A percentile compares a stretch with the other conserved stretches of the same genome.
phyloP scores from a whole-genome alignment of 495 filamentous ascomycete genomes.

The Penicillium pancosmium region DNA sequence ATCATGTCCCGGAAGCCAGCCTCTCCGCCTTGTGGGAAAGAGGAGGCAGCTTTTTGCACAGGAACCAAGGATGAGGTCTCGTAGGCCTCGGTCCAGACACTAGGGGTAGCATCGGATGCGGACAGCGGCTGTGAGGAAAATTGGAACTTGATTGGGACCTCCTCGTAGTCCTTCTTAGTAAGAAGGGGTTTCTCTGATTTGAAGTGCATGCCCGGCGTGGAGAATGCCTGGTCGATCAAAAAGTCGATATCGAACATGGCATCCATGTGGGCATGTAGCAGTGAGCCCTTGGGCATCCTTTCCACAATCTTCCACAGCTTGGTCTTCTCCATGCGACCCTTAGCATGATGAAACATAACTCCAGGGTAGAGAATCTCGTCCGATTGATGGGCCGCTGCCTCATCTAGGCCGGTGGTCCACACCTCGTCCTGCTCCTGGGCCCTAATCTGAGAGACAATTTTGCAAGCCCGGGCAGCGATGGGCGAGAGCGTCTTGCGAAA shows the following conservation, averaged over 20 bases:
- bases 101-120: conserved; percentile 25
- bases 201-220: conserved; percentile 76
- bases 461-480: conserved; percentile 71
- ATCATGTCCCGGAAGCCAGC: conserved; percentile 78
- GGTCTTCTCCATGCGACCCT: conserved; percentile 76
- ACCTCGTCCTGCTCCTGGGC: conserved; percentile 70
- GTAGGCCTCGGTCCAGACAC: conserved; percentile 69
- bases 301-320: conserved; percentile 84
- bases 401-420: conserved; percentile 72
- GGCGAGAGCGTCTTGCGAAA: conserved; percentile 68
- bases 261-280: conserved; percentile 86
- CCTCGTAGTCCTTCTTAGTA: conserved; percentile 46
- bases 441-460: conserved; percentile 78
- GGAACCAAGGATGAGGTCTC: conserved; percentile 54
- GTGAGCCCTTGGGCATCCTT: conserved; percentile 86
- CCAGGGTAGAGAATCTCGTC: conserved; percentile 70
- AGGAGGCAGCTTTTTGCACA: conserved; percentile 65
- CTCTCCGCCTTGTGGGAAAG: conserved; percentile 71
- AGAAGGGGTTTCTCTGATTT: conserved; percentile 55
- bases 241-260: conserved; percentile 88
- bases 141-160: conserved; percentile 53
- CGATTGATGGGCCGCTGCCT: conserved; percentile 55
- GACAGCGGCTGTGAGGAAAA: conserved; percentile 38
- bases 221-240: conserved; percentile 69
- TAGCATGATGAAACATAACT: conserved; percentile 85